Conservation (phyloP, 208 protist genomes). For the Leishmania aethiopica region DNA sequence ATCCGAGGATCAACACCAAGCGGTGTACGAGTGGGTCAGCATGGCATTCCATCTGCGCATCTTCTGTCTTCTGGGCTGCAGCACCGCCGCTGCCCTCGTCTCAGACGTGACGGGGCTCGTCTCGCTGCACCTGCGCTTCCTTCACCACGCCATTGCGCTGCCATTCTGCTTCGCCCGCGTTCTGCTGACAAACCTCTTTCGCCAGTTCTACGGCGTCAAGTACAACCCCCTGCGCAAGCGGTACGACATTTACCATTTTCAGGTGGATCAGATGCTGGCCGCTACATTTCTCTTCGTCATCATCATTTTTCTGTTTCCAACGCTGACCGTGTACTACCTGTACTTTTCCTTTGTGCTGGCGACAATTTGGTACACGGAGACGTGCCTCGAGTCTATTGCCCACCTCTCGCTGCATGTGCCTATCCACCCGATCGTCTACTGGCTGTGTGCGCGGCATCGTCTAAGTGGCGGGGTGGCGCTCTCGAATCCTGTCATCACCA, state of each 20-base stretch:
- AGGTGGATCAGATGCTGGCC: slow-evolving; percentile 91
- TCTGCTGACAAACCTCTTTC: slow-evolving; percentile 69
- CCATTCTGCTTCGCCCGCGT: slow-evolving; percentile 63
- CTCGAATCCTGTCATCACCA: slow-evolving; percentile 47
- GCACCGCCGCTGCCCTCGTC: slow-evolving; percentile 65
- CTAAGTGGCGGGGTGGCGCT: slow-evolving; percentile 46
- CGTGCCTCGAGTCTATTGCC: slow-evolving; percentile 52
- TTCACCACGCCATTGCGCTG: slow-evolving; percentile 73
- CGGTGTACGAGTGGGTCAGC: slow-evolving; percentile 65
- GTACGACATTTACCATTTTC: slow-evolving; percentile 89
- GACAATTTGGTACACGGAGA: slow-evolving; percentile 58
- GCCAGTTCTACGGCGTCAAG: slow-evolving; percentile 90
- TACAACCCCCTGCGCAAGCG: slow-evolving; percentile 94
- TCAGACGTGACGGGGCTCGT: slow-evolving; percentile 82
- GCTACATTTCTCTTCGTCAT: slow-evolving; percentile 92
- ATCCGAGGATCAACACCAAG: slow-evolving; percentile 23
- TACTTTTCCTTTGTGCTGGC: slow-evolving; percentile 86
- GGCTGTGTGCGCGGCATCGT: slow-evolving; percentile 29
- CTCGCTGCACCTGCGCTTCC: slow-evolving; percentile 79
- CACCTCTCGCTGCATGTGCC: slow-evolving; percentile 73
- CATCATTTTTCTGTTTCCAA: slow-evolving; percentile 91
- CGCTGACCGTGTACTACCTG: slow-evolving; percentile 91
- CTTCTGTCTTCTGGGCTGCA: slow-evolving; percentile 82
- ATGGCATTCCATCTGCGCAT: slow-evolving; percentile 58
- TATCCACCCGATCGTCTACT: slow-evolving; percentile 61